Percentiles rank a stretch among this genome's conserved stretches.
Conservation (phyloP, 352 stramenopile genomes). For the Phytophthora crassamura region DNA sequence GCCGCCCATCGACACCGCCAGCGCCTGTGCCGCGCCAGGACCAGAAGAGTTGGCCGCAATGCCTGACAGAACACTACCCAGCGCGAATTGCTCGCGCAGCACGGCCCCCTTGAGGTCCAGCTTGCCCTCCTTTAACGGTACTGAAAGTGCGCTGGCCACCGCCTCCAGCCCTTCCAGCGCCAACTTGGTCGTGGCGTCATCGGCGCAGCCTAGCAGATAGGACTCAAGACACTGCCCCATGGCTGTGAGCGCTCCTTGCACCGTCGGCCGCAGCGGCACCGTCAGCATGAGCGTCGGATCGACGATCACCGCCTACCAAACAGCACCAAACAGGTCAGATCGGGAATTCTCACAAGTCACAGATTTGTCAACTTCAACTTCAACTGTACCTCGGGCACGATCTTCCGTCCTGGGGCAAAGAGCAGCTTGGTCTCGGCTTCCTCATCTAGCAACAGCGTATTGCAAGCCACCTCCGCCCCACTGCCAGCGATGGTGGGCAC, state of each 20-base stretch:
- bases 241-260: conserved; percentile 68
- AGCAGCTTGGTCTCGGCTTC: conserved; percentile 64
- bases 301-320: conserved; percentile 60
- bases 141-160: conserved; percentile 54
- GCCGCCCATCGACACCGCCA: conserved; percentile 71
- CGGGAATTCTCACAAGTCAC: conserved; percentile 12
- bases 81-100: conserved; percentile 61
- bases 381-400: conserved; percentile 49
- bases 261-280: conserved; percentile 57
- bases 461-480: conserved; percentile 61
- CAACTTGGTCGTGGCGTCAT: conserved; percentile 49
- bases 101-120: conserved; percentile 64
- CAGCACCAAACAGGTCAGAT: conserved; percentile 14
- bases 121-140: conserved; percentile 66
- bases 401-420: conserved; percentile 43
- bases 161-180: conserved; percentile 70
- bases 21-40: conserved; percentile 52
- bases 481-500: conserved; percentile 66
- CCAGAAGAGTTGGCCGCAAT: conserved; percentile 64
- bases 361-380: conserved; percentile 23
- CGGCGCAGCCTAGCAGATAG: conserved; percentile 60
- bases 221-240: conserved; percentile 80
- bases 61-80: conserved; percentile 64
- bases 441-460: conserved; percentile 69
- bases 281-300: conserved; percentile 72